phyloP scores from a whole-genome alignment of 2,329 filamentous ascomycete species.

The Ceratocystis cubensis region DNA sequence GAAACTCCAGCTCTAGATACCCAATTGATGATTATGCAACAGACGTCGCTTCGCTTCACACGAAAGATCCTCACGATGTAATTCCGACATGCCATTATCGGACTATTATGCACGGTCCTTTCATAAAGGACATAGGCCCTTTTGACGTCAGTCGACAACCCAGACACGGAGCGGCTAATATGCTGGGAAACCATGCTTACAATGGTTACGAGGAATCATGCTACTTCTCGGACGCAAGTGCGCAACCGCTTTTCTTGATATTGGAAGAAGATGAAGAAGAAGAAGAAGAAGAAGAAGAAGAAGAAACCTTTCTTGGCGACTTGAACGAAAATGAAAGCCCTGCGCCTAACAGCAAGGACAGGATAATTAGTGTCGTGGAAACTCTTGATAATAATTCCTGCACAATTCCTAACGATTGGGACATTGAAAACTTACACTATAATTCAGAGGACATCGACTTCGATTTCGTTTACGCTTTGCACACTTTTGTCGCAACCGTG shows the following conservation, averaged over 20 bases:
- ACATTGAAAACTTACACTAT: slow-evolving; percentile 70
- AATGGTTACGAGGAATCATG: neutral
- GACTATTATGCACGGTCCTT: neutral
- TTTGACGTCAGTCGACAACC: neutral
- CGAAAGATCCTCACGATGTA: neutral
- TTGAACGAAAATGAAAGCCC: slow-evolving; percentile 28
- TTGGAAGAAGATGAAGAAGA: slow-evolving; percentile 9
- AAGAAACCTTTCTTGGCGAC: neutral
- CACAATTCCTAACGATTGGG: slow-evolving; percentile 62
- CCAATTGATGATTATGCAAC: neutral
- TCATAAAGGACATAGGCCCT: neutral
- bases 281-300: slow-evolving; percentile 13
- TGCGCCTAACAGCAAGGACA: slow-evolving; percentile 33
- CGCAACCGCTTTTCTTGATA: slow-evolving; percentile 11
- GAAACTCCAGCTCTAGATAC: neutral
- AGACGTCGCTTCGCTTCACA: neutral
- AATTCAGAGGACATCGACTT: slow-evolving; percentile 97
- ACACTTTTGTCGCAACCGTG: slow-evolving; percentile 94
- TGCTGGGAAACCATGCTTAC: neutral
- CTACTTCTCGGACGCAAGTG: slow-evolving; percentile 16
- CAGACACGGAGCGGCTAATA: neutral
- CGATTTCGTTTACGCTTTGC: slow-evolving; percentile 95
- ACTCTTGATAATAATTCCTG: slow-evolving; percentile 37
- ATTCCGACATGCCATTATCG: neutral
- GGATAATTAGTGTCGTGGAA: neutral